These are phyloP conservation scores for Diplotaxis tenuifolia DNA, from an alignment of 345 rosid species.

Conservation along the genomic window DNA sequence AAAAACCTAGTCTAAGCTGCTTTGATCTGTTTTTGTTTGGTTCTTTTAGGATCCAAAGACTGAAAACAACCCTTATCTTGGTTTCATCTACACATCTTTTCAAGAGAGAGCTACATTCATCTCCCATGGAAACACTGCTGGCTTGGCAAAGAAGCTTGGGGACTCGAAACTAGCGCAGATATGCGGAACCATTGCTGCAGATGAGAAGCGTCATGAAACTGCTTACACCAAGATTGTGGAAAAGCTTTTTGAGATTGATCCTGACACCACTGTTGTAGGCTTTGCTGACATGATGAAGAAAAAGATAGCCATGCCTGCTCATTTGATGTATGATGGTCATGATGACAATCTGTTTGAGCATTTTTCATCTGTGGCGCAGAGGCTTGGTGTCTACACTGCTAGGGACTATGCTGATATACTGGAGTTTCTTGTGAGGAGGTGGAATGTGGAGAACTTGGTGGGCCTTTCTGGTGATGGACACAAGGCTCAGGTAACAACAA, in stretches of 20 bases:
- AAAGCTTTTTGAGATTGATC: conserved; percentile 54
- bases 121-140: conserved; percentile 57
- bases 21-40: not conserved
- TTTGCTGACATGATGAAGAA: not conserved
- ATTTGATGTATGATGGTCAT: conserved; percentile 39
- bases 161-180: conserved; percentile 49
- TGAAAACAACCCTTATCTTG: conserved; percentile 32
- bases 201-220: conserved; percentile 55
- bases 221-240: conserved; percentile 37
- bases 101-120: conserved; percentile 66
- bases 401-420: conserved; percentile 35
- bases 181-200: conserved; percentile 60
- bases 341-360: conserved; percentile 49
- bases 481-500: conserved; percentile 37
- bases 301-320: not conserved
- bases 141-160: conserved; percentile 40
- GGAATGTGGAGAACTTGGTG: not conserved
- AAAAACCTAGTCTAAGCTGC: not conserved
- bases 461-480: not conserved
- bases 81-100: conserved; percentile 59
- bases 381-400: conserved; percentile 58
- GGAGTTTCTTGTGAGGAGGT: not conserved
- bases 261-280: conserved; percentile 43
- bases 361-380: conserved; percentile 52
- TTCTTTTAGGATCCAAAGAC: conserved; percentile 49